Base-by-base conservation (phyloP, 352 stramenopile genomes). In the Phytophthora pinifolia region DNA sequence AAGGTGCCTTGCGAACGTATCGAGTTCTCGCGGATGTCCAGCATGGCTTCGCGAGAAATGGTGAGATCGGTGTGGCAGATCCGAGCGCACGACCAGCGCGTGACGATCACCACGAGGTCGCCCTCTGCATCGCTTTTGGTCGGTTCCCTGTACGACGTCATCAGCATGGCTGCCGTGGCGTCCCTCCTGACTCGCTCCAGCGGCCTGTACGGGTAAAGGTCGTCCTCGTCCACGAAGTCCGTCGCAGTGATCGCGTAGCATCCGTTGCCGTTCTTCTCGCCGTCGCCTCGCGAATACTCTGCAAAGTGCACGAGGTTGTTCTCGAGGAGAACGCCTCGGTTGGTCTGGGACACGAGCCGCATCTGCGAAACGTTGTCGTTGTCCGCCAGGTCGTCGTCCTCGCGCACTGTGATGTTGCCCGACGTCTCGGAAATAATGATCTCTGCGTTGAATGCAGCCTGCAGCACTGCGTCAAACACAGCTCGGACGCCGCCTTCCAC, bases 361-460 rank as follows among this genome's bases (percentile, higher is more conserved):
- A n/a, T n/a, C n/a, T n/a, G n/a, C n/a, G n/a, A n/a, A n/a, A n/a
- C n/a, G n/a, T n/a, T n/a, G n/a, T n/a, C n/a, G n/a, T n/a, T n/a
- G n/a, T n/a, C n/a, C n/a, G n/a, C n/a, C n/a, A n/a, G n/a, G n/a
- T n/a, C n/a, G n/a, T n/a, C n/a, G n/a, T n/a, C n/a, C n/a, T n/a
- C n/a, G n/a, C n/a, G n/a, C n/a, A n/a, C 78, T 14, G 74, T 88
- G 34, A 88, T 83, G 44, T 83, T 70, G 13, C 76, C 77, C 0
- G 79, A 56, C 15, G 62, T 72, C 54, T 88, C 77, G 6, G 77
- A 86, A 46, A 86, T 80, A 37, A 71, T 77, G 54, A 88, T 82
- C 59, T 88, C 77, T 10, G 74, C 60, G 52, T 85, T 88, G 37
- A 67, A 72, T 33, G 70, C 67, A 36, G 70, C 70, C 20, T 80